Conservation (phyloP, 345 rosid species). For the Atalantia buxifolia region DNA sequence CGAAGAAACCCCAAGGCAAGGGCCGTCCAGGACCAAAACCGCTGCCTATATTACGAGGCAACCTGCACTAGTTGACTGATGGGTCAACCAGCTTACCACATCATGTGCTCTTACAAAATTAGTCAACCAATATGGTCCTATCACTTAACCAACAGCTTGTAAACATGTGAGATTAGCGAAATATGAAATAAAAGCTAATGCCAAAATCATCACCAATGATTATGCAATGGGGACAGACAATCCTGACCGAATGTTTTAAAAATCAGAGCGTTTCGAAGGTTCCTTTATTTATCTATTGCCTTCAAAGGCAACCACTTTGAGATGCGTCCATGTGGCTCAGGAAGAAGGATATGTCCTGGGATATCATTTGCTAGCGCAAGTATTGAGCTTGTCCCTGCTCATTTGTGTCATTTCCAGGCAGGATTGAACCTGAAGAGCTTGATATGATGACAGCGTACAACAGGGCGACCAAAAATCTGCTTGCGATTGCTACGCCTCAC, state of each 20-base stretch:
- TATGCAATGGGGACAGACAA: conserved; percentile 25
- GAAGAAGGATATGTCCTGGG: conserved; percentile 11
- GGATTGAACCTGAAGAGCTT: conserved; percentile 2
- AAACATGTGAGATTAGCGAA: conserved; percentile 15
- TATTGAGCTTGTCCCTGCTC: conserved; percentile 3
- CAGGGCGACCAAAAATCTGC: background rate
- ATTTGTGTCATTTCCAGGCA: conserved; percentile 12
- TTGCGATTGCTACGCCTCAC: background rate
- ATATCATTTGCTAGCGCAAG: conserved; percentile 3
- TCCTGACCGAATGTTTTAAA: conserved; percentile 6
- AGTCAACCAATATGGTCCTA: no score
- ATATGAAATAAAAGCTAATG: conserved; percentile 9
- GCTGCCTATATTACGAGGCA: no score
- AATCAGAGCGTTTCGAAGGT: conserved; percentile 1
- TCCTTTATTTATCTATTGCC: conserved; percentile 1
- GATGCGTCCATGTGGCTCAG: conserved; percentile 11
- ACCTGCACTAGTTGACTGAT: no score
- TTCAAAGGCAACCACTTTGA: conserved; percentile 13
- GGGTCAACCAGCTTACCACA: no score
- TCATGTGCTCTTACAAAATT: no score
- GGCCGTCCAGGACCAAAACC: no score
- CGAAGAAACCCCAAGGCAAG: no score
- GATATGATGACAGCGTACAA: conserved; percentile 3
- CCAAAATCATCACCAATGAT: conserved; percentile 15
- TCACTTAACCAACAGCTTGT: no score